Evolutionary conservation across 192 early-diverging fungal species (phyloP).

Genomic region (Entomortierella parvispora): DNA sequence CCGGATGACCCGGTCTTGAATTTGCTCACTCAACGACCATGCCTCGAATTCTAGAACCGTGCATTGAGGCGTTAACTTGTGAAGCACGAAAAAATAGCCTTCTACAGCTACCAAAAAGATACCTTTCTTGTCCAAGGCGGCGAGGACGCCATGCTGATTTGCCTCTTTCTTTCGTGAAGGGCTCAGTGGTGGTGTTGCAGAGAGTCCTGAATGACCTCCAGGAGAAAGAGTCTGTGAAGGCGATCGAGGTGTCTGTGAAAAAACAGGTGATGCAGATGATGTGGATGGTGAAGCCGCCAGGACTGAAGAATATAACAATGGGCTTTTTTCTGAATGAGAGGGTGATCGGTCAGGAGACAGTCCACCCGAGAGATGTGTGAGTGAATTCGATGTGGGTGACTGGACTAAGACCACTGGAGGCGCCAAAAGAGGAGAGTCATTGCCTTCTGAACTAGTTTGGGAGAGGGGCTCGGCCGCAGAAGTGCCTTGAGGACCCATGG

Average conservation of each 20-base stretch:
- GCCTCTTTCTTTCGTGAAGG: conserved; percentile 44
- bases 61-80: not conserved
- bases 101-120: not conserved
- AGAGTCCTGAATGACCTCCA: conserved; percentile 2
- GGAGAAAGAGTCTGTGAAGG: conserved; percentile 22
- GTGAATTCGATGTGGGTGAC: conserved; percentile 33
- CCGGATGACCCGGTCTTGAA: conserved; percentile 29
- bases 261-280: conserved; percentile 6
- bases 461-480: not conserved
- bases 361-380: conserved; percentile 2
- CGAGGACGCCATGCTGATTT: conserved; percentile 10
- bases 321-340: conserved; percentile 1
- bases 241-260: conserved; percentile 2
- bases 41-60: conserved; percentile 34
- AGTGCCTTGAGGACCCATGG: not conserved
- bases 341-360: not conserved
- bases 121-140: conserved; percentile 36
- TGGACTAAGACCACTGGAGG: conserved; percentile 43
- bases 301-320: conserved; percentile 31
- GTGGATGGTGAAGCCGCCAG: conserved; percentile 21
- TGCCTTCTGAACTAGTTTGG: too few species aligned
- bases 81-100: not conserved
- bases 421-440: conserved; percentile 37
- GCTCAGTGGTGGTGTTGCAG: conserved; percentile 43
- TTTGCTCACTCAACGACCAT: conserved; percentile 38